phyloP scores from a whole-genome alignment of 495 filamentous ascomycete genomes.

The Talaromyces adpressus region DNA sequence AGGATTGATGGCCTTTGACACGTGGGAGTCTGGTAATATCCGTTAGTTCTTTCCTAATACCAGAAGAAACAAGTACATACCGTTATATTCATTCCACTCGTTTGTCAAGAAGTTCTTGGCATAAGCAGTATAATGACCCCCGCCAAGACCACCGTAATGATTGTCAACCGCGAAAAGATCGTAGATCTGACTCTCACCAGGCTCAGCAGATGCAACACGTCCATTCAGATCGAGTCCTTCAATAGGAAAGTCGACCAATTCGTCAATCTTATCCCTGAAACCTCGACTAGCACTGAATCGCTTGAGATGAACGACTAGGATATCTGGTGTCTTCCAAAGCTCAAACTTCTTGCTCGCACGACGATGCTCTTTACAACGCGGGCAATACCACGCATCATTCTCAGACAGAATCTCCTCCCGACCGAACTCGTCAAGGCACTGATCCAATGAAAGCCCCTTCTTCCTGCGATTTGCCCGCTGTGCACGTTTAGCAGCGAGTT shows the following conservation, averaged over 20 bases:
- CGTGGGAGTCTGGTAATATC: constrained; percentile 55
- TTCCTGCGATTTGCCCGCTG: constrained; percentile 55
- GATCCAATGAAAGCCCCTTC: constrained; percentile 73
- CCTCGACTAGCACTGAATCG: constrained; percentile 73
- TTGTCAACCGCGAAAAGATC: constrained; percentile 94
- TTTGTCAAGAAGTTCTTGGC: constrained; percentile 84
- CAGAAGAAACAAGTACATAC: constrained; percentile 40
- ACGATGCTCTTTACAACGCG: constrained; percentile 86
- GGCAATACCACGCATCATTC: constrained; percentile 95
- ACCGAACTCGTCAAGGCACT: constrained; percentile 90
- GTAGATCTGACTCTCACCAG: constrained; percentile 75
- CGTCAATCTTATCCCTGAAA: constrained; percentile 82
- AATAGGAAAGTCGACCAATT: constrained; percentile 85
- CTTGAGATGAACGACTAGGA: constrained; percentile 91
- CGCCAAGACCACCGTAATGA: constrained; percentile 85
- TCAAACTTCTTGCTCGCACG: constrained; percentile 93
- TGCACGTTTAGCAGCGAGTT: constrained; percentile 52
- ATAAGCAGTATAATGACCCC: constrained; percentile 92
- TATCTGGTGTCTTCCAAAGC: constrained; percentile 92
- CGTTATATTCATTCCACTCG: constrained; percentile 91
- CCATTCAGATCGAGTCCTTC: constrained; percentile 76
- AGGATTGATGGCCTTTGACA: constrained; percentile 46
- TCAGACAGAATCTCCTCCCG: constrained; percentile 86
- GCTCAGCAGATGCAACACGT: constrained; percentile 68
- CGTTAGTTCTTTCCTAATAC: neutral